Evolutionary conservation across 2,329 filamentous ascomycete species (phyloP).

Genomic region (Moelleriella libera): DNA sequence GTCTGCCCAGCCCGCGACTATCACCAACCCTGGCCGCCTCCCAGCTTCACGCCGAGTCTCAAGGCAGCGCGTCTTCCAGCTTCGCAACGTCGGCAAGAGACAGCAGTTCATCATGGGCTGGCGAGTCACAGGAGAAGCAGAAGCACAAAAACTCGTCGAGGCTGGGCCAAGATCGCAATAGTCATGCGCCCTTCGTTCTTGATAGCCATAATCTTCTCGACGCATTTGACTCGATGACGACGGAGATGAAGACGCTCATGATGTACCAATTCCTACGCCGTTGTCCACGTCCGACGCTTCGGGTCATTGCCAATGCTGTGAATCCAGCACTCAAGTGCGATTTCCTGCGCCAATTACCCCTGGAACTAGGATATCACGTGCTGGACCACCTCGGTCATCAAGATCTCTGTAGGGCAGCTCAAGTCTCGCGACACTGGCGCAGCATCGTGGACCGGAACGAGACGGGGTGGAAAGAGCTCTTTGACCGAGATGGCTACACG

Average conservation of each 20-base stretch:
- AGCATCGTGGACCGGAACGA: slow-evolving; percentile 85
- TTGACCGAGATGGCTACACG: slow-evolving; percentile 70
- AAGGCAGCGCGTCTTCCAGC: slow-evolving; percentile 21
- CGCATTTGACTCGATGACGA: slow-evolving; percentile 79
- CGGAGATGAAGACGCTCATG: slow-evolving; percentile 85
- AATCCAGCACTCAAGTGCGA: slow-evolving; percentile 93
- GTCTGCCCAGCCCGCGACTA: slow-evolving; percentile 83
- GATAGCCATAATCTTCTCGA: slow-evolving; percentile 81
- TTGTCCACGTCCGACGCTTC: slow-evolving; percentile 76
- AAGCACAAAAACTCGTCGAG: slow-evolving; percentile 2
- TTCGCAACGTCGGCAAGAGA: slow-evolving; percentile 17
- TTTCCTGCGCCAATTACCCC: slow-evolving; percentile 69
- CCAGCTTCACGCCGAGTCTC: slow-evolving; percentile 33
- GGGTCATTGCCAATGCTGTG: slow-evolving; percentile 78
- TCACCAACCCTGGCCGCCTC: slow-evolving; percentile 78
- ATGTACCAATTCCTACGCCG: slow-evolving; percentile 91
- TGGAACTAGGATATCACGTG: slow-evolving; percentile 78
- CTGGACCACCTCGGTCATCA: slow-evolving; percentile 73
- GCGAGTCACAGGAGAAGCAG: slow-evolving; percentile 26
- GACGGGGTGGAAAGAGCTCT: slow-evolving; percentile 85
- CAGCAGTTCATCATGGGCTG: slow-evolving; percentile 16
- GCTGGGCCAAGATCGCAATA: neutral
- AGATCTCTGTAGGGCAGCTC: slow-evolving; percentile 79
- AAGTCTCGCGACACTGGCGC: slow-evolving; percentile 90
- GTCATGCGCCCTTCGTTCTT: slow-evolving; percentile 33